phyloP scores from a whole-genome alignment of 805 yeast species.

The Ogataea ganodermae region DNA sequence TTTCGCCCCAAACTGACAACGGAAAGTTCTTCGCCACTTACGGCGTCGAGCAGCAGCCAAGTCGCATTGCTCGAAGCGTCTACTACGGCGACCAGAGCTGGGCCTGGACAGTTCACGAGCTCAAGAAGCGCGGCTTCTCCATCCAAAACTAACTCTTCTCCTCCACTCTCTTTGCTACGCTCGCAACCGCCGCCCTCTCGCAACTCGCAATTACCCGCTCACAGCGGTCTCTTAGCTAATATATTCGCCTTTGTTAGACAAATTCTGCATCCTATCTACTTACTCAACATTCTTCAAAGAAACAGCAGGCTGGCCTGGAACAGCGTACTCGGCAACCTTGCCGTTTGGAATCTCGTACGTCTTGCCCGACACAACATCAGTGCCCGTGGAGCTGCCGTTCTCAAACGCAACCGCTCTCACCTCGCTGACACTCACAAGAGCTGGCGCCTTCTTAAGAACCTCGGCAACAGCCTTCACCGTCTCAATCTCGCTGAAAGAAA shows the following conservation, averaged over 20 bases:
- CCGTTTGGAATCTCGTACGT: conserved; percentile 63
- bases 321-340: conserved; percentile 77
- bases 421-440: conserved; percentile 54
- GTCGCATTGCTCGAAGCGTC: conserved; percentile 56
- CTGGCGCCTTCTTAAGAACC: conserved; percentile 64
- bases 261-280: neutral
- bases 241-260: neutral
- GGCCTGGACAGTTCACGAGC: conserved; percentile 73
- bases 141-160: conserved; percentile 16
- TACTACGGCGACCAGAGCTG: conserved; percentile 69
- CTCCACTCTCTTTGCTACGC: neutral
- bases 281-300: conserved; percentile 57
- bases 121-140: conserved; percentile 52
- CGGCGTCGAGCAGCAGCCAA: conserved; percentile 58
- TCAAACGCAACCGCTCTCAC: conserved; percentile 63
- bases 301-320: conserved; percentile 94
- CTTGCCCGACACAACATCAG: conserved; percentile 66
- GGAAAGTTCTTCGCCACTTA: conserved; percentile 69
- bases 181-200: neutral
- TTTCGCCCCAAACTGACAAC: conserved; percentile 55
- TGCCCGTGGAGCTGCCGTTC: conserved; percentile 64
- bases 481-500: conserved; percentile 76
- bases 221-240: too few species aligned
- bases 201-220: too few species aligned
- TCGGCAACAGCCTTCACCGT: conserved; percentile 58